A percentile compares a stretch with the other conserved stretches of the same genome.
Evolutionary conservation across 2,329 filamentous ascomycete species (phyloP).

Genomic region (Metarhizium humberi): DNA sequence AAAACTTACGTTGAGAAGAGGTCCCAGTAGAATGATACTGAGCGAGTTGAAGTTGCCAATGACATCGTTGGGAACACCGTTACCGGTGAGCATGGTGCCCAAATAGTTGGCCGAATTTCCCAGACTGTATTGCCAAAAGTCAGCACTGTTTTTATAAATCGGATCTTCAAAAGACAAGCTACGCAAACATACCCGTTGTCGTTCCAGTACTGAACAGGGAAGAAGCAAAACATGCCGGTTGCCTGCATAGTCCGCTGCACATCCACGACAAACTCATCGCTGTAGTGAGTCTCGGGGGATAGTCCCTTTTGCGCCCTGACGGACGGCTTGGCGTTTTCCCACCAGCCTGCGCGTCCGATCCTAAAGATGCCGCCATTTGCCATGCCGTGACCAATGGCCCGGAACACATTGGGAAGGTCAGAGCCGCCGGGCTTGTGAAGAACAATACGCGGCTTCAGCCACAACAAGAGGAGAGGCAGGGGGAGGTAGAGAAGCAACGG

Average conservation of each 20-base stretch:
- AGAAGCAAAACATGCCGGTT: constrained; percentile 31
- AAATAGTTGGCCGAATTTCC: constrained; percentile 26
- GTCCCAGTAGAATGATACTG: constrained; percentile 41
- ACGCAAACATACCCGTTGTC: constrained; percentile 20
- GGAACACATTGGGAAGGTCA: constrained; percentile 50
- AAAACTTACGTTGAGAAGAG: constrained; percentile 14
- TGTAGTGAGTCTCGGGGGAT: constrained; percentile 45
- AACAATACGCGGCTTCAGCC: constrained; percentile 48
- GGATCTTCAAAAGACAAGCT: neutral
- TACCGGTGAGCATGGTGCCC: constrained; percentile 31
- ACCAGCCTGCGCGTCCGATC: constrained; percentile 45
- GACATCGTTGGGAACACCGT: constrained; percentile 51
- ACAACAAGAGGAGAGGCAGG: constrained; percentile 47
- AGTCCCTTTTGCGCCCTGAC: constrained; percentile 31
- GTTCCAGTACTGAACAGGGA: constrained; percentile 30
- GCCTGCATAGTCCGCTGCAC: constrained; percentile 41
- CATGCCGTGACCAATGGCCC: constrained; percentile 43
- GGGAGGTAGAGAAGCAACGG: constrained; percentile 45
- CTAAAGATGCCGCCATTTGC: constrained; percentile 41
- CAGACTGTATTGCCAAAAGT: constrained; percentile 14
- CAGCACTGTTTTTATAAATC: neutral
- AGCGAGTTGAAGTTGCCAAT: constrained; percentile 51
- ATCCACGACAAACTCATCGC: constrained; percentile 59
- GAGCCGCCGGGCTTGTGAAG: constrained; percentile 54
- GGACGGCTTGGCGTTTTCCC: constrained; percentile 50